These are phyloP conservation scores for Crithidia brevicula DNA, from an alignment of 208 protist genomes.

Conservation along the genomic window DNA sequence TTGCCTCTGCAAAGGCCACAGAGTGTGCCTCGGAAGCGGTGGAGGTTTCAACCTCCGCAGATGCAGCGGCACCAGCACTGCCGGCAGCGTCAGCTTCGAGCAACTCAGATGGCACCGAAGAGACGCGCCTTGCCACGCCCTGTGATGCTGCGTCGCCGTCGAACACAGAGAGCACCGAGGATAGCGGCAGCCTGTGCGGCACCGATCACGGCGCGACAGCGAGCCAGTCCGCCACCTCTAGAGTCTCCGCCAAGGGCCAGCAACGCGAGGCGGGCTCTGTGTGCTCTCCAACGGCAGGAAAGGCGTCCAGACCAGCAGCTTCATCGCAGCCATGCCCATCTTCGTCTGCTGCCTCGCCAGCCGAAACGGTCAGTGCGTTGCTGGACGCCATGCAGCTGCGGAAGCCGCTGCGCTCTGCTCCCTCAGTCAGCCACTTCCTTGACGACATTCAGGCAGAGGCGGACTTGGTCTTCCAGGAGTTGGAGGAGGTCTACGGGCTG, in stretches of 20 bases:
- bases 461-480: constrained; percentile 46
- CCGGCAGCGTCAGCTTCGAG: neutral
- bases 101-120: too few species aligned
- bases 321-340: neutral
- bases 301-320: too few species aligned
- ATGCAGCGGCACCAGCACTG: neutral
- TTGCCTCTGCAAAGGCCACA: neutral
- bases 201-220: constrained; percentile 9
- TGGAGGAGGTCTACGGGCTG: constrained; percentile 57
- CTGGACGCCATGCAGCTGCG: constrained; percentile 39
- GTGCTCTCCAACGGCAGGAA: too few species aligned
- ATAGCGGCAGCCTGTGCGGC: neutral
- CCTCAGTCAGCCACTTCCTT: constrained; percentile 29
- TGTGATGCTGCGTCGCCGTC: neutral
- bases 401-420: constrained; percentile 26
- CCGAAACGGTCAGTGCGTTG: constrained; percentile 21
- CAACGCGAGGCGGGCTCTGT: neutral
- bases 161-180: constrained; percentile 2
- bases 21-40: neutral
- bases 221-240: constrained; percentile 3
- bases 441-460: constrained; percentile 62
- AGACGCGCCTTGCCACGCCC: neutral
- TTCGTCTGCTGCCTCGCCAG: neutral
- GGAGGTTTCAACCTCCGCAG: neutral
- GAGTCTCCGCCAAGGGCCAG: neutral